A percentile compares a stretch with the other conserved stretches of the same genome.
These are phyloP conservation scores for Agaricus bisporus DNA, from an alignment of 768 basidiomycete species.

Conservation along the genomic window DNA sequence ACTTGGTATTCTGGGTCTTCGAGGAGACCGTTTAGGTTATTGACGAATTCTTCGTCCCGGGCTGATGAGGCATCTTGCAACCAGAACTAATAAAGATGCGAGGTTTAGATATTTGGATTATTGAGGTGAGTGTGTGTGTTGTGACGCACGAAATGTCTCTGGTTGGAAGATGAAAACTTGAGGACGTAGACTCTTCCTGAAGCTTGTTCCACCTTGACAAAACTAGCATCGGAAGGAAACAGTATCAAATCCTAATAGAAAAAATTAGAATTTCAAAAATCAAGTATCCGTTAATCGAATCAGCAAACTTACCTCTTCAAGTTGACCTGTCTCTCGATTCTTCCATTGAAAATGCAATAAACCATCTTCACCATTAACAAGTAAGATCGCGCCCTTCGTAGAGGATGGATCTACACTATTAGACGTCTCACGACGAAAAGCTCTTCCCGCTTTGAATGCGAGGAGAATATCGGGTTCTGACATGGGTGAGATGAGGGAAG, in stretches of 20 bases:
- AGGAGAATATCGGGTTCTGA: slow-evolving; percentile 38
- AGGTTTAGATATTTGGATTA: neutral
- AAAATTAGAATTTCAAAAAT: neutral
- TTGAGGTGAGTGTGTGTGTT: no score
- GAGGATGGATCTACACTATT: slow-evolving; percentile 64
- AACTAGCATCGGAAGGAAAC: slow-evolving; percentile 81
- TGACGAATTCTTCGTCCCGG: slow-evolving; percentile 67
- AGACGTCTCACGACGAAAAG: slow-evolving; percentile 58
- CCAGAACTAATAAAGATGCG: slow-evolving; percentile 57
- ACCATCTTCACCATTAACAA: slow-evolving; percentile 68
- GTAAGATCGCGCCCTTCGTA: slow-evolving; percentile 67
- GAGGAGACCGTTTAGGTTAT: slow-evolving; percentile 66
- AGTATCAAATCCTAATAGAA: slow-evolving; percentile 70
- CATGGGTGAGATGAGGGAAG: slow-evolving; percentile 8
- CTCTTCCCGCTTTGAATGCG: slow-evolving; percentile 70
- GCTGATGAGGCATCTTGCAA: slow-evolving; percentile 72
- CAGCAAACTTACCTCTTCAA: slow-evolving; percentile 50
- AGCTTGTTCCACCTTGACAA: slow-evolving; percentile 68
- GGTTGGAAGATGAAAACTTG: slow-evolving; percentile 87
- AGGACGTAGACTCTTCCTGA: slow-evolving; percentile 76
- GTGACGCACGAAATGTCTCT: slow-evolving; percentile 73
- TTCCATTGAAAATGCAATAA: slow-evolving; percentile 79
- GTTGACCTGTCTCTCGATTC: slow-evolving; percentile 52
- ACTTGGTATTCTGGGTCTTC: slow-evolving; percentile 58
- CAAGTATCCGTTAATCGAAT: neutral